Evolutionary conservation across 2,329 filamentous ascomycete genomes (phyloP).

Genomic region (Alternaria triticimaculans): DNA sequence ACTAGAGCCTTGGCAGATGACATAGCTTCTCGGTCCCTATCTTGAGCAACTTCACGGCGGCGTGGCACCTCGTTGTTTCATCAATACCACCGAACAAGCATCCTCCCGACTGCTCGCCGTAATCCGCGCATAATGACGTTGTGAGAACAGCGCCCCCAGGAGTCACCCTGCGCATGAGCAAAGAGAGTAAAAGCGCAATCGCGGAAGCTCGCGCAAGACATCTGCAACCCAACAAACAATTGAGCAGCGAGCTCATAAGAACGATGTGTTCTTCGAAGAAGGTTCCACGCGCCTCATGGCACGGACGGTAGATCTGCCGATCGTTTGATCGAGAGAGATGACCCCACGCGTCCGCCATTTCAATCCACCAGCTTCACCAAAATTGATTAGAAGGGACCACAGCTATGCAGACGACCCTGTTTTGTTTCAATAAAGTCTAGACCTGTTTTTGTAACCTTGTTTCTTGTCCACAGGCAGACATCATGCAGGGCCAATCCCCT

Average conservation of each 20-base stretch:
- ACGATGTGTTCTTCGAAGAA: neutral
- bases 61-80: slow-evolving; percentile 10
- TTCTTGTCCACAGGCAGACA: neutral
- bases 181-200: neutral
- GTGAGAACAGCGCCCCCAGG: neutral
- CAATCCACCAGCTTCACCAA: slow-evolving; percentile 12
- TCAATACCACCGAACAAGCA: slow-evolving; percentile 2
- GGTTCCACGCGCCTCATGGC: neutral
- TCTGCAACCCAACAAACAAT: neutral
- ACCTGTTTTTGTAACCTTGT: neutral
- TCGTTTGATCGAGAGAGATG: slow-evolving; percentile 2
- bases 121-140: neutral
- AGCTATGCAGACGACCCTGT: slow-evolving; percentile 1
- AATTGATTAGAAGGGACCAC: neutral
- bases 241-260: neutral
- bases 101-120: neutral
- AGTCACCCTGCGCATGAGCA: no score
- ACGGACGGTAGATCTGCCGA: slow-evolving; percentile 9
- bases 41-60: neutral
- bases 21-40: neutral
- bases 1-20: slow-evolving; percentile 9
- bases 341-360: slow-evolving; percentile 21
- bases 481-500: neutral
- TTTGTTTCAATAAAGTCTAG: neutral
- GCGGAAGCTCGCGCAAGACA: neutral